These are phyloP conservation scores for Mucor indicus DNA, from an alignment of 371 early-diverging fungal genomes.

Conservation along the genomic window DNA sequence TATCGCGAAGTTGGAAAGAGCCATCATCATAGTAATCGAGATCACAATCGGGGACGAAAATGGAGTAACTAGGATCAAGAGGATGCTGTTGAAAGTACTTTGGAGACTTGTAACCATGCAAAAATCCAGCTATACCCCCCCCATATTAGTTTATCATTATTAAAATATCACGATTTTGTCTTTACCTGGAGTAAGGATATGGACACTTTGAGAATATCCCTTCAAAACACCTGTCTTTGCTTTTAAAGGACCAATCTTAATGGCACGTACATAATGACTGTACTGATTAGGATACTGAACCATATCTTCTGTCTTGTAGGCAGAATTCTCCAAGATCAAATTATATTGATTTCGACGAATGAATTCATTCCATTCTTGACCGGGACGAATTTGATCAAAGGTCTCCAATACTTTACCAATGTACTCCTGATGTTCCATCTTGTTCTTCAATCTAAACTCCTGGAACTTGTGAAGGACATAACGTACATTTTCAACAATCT, in stretches of 20 bases:
- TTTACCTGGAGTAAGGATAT: constrained; percentile 43
- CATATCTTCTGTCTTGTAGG: constrained; percentile 36
- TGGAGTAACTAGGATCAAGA: constrained; percentile 22
- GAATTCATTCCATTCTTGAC: constrained; percentile 47
- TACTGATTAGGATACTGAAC: constrained; percentile 42
- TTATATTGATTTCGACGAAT: constrained; percentile 30
- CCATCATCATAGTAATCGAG: constrained; percentile 15
- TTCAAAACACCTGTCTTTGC: constrained; percentile 25
- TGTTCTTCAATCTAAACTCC: constrained; percentile 31
- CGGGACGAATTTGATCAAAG: constrained; percentile 23
- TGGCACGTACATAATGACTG: constrained; percentile 28
- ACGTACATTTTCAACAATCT: constrained; percentile 32
- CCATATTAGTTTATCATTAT: background rate
- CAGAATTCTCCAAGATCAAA: constrained; percentile 35
- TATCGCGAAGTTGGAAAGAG: constrained; percentile 28
- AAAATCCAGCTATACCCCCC: constrained; percentile 46
- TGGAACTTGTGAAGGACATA: constrained; percentile 23
- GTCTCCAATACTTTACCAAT: constrained; percentile 22
- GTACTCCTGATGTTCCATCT: constrained; percentile 24
- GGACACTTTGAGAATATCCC: constrained; percentile 34
- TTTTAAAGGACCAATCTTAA: constrained; percentile 41
- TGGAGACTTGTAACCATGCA: constrained; percentile 45
- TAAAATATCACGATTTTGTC: background rate
- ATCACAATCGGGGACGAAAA: constrained; percentile 33
- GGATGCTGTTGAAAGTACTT: constrained; percentile 33